Evolutionary conservation across 2,329 filamentous ascomycete species (phyloP).

Genomic region (Lasiodiplodia gonubiensis): DNA sequence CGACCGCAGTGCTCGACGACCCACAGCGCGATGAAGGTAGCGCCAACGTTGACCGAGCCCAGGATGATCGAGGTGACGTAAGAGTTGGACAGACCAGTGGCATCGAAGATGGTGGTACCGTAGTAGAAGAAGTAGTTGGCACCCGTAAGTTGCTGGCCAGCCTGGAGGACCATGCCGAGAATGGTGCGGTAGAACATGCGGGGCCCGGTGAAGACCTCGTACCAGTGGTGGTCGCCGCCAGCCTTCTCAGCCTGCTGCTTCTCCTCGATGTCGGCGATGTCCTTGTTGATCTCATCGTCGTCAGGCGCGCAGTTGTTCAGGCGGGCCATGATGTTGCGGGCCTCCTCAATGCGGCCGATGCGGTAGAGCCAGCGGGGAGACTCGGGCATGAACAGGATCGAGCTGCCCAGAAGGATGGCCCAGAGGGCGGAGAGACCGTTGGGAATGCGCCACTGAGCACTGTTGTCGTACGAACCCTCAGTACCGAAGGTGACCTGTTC

Average conservation of each 20-base stretch:
- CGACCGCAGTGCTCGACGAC: conserved; percentile 56
- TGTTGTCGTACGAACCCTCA: conserved; percentile 52
- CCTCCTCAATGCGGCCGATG: conserved; percentile 56
- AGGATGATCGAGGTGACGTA: conserved; percentile 57
- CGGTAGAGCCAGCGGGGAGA: conserved; percentile 54
- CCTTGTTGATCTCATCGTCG: conserved; percentile 60
- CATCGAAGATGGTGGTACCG: conserved; percentile 53
- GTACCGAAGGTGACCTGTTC: conserved; percentile 64
- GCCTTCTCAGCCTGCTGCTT: conserved; percentile 61
- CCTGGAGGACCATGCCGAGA: conserved; percentile 61
- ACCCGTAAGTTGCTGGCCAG: conserved; percentile 71
- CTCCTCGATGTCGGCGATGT: conserved; percentile 61
- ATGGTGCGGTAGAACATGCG: conserved; percentile 70
- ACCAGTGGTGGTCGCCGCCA: conserved; percentile 43
- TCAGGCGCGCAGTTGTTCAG: conserved; percentile 60
- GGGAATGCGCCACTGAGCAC: conserved; percentile 66
- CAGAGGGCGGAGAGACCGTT: conserved; percentile 51
- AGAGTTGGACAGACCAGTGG: conserved; percentile 49
- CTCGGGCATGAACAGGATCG: conserved; percentile 53
- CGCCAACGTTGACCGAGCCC: conserved; percentile 55
- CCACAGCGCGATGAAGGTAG: conserved; percentile 54
- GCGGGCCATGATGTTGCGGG: conserved; percentile 55
- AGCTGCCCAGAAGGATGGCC: conserved; percentile 37
- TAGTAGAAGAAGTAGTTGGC: conserved; percentile 70
- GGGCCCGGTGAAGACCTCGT: conserved; percentile 69